These are phyloP conservation scores for Chlorella sorokiniana DNA, from an alignment of 139 green algal species.

Conservation along the genomic window DNA sequence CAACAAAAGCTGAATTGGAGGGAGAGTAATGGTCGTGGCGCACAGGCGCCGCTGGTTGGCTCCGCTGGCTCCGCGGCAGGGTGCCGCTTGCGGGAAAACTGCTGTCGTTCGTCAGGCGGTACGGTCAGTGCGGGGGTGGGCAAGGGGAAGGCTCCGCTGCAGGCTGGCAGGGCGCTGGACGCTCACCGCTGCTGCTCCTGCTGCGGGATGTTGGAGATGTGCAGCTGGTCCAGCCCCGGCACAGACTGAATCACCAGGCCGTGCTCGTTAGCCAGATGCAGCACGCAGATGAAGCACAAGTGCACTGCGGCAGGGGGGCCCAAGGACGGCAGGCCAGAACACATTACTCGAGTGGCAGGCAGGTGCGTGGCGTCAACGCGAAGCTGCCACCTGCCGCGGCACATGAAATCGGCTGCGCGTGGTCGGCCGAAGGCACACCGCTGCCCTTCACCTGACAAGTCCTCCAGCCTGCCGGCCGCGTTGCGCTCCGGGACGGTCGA, in stretches of 20 bases:
- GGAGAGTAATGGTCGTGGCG: too few relatives aligned
- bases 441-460: conserved; percentile 66
- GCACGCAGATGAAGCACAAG: conserved; percentile 97
- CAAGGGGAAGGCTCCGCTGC: too few relatives aligned
- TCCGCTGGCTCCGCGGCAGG: too few relatives aligned
- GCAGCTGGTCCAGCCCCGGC: conserved; percentile 33
- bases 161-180: neutral
- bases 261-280: conserved; percentile 97
- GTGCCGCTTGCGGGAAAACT: too few relatives aligned
- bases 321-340: neutral
- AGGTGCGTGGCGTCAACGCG: neutral
- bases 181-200: neutral
- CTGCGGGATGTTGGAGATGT: conserved; percentile 21
- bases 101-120: too few relatives aligned
- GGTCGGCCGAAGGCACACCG: too few relatives aligned
- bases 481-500: conserved; percentile 53
- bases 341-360: neutral
- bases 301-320: conserved; percentile 62
- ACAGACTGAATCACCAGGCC: conserved; percentile 58
- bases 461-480: conserved; percentile 54
- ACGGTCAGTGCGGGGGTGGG: too few relatives aligned
- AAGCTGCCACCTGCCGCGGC: neutral
- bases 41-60: neutral
- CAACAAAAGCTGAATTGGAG: neutral
- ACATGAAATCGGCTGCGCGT: too few relatives aligned